Evolutionary conservation across 202 grass and related monocot genomes (phyloP), one percentile per base, ranked within the genome.

Genomic region (Zoysia matrella): DNA sequence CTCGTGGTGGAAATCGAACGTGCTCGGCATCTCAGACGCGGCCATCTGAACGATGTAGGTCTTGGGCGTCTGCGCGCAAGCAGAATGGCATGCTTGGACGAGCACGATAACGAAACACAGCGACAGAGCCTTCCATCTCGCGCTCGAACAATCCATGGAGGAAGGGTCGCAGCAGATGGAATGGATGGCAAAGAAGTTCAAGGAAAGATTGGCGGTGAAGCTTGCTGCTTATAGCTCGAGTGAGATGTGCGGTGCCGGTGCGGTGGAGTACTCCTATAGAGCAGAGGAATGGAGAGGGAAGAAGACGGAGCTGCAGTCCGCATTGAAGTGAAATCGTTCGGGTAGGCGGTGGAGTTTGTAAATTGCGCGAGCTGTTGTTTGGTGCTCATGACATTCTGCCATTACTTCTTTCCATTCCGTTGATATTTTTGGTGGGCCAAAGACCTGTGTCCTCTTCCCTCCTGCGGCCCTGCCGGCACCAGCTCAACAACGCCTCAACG

Each of bases 21-120:
- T 72, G 71, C 60, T 76, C 4, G 95, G 92, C 92, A 88, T 98
- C 82, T 94, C 90, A 2, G 90, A 85, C 50, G 52, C 73, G 65
- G 86, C 86, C 92, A 98, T 94, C 58, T 93, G 92, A 58, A 98
- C 76, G 75, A 98, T 91, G 82, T 95, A 98, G 1, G 90, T 92
- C 65, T 84, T 85, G 57, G 84, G 61, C 4, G 64, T 13, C 49
- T 81, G 8, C 58, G 76, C 78, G 79, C 62, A 56, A 11, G 61
- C 81, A 58, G 82, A 58, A 10, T 71, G 55, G 65, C 69, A 73
- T 8, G 88, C 53, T 11, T 89, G 88, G 78, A 90, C 64, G 16
- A 87, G 65, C 41, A 81, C 51, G 39, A 89, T 49, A 52, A 77
- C 66, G 12, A 93, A 54, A 13, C 68, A 84, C 64, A 91, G 64